phyloP scores from a whole-genome alignment of 306 rosid genomes.

The Prunus mume region DNA sequence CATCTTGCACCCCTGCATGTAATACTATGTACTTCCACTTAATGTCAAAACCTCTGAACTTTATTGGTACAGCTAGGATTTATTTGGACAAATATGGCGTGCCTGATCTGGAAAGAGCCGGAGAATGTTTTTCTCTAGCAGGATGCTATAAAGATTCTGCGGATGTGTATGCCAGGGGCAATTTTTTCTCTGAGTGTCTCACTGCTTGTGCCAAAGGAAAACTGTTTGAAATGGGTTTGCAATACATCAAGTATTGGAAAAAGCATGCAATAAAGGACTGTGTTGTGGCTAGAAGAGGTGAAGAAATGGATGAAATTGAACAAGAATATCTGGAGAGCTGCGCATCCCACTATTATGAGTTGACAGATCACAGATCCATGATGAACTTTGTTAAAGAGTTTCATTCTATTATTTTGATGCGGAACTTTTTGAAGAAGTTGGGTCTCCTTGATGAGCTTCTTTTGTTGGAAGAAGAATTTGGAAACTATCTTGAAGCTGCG shows the following conservation, averaged over 20 bases:
- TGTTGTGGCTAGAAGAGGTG: slow-evolving; percentile 4
- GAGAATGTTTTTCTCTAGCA: slow-evolving; percentile 60
- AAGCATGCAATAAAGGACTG: slow-evolving; percentile 30
- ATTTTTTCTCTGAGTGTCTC: slow-evolving; percentile 48
- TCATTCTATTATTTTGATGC: slow-evolving; percentile 43
- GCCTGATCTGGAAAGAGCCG: slow-evolving; percentile 51
- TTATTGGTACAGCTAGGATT: slow-evolving; percentile 42
- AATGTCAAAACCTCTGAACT: background rate
- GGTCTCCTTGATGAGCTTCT: slow-evolving; percentile 58
- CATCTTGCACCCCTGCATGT: background rate
- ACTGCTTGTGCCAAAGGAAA: slow-evolving; percentile 48
- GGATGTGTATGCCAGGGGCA: slow-evolving; percentile 52
- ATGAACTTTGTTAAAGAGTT: slow-evolving; percentile 70
- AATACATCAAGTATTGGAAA: slow-evolving; percentile 53
- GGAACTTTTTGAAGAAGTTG: slow-evolving; percentile 44
- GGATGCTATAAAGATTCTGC: slow-evolving; percentile 51
- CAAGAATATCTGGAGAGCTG: slow-evolving; percentile 59
- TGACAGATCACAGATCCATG: slow-evolving; percentile 53
- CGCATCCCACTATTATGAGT: slow-evolving; percentile 49
- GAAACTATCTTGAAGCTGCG: slow-evolving; percentile 60
- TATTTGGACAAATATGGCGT: slow-evolving; percentile 48
- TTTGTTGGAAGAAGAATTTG: slow-evolving; percentile 59
- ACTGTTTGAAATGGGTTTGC: slow-evolving; percentile 53
- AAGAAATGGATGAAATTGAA: slow-evolving; percentile 37
- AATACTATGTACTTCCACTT: background rate